phyloP scores from a whole-genome alignment of 116 monocot genomes.

The Cymodocea nodosa region DNA sequence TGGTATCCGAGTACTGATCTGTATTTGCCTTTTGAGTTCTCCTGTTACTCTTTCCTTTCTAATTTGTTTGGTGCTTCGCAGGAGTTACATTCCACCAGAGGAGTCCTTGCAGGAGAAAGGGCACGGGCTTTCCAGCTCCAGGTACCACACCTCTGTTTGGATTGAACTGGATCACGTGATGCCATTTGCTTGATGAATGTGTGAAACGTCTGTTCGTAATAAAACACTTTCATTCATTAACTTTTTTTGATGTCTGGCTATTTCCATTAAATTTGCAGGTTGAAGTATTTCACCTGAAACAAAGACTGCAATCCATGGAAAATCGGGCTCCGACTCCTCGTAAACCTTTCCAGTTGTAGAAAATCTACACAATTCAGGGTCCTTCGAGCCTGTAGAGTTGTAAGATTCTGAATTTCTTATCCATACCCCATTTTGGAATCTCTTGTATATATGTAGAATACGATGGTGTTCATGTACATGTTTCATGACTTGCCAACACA shows the following conservation, averaged over 20 bases:
- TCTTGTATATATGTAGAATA: no score
- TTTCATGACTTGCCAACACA: no score
- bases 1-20: neutral
- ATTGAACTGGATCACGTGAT: neutral
- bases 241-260: neutral
- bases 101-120: slow-evolving; percentile 89
- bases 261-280: slow-evolving; percentile 26
- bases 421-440: neutral
- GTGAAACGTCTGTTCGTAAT: no score
- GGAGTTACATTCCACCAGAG: slow-evolving; percentile 91
- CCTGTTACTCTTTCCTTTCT: neutral
- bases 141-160: neutral
- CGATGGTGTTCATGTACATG: no score
- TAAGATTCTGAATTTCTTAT: neutral
- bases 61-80: slow-evolving; percentile 5
- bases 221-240: no score
- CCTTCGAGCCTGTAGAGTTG: no score
- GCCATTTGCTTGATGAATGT: neutral
- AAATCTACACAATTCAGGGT: no score
- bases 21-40: neutral
- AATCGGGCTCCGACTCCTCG: slow-evolving; percentile 41
- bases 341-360: slow-evolving; percentile 45
- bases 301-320: slow-evolving; percentile 48
- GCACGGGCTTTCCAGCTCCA: slow-evolving; percentile 84
- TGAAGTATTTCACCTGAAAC: slow-evolving; percentile 65